Evolutionary conservation across 2,329 filamentous ascomycete genomes (phyloP).

Genomic region (Aspergillus sergii): DNA sequence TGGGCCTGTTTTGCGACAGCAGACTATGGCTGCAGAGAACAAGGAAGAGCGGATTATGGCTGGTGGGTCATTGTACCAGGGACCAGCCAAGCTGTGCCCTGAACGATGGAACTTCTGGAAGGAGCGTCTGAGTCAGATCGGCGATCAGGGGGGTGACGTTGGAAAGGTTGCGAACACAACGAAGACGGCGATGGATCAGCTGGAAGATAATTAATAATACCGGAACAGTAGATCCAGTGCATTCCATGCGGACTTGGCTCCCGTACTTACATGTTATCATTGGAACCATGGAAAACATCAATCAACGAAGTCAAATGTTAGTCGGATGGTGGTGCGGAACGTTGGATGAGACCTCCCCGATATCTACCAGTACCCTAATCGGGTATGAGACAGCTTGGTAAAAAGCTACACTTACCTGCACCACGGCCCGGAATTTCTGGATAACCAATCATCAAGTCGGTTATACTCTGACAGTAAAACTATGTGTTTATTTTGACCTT

Average conservation of each 20-base stretch:
- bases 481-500: neutral
- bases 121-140: constrained; percentile 6
- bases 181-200: constrained; percentile 5
- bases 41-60: constrained; percentile 5
- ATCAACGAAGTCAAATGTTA: neutral
- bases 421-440: neutral
- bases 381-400: neutral
- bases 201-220: neutral
- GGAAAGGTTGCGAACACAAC: neutral
- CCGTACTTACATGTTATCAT: neutral
- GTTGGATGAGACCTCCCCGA: neutral
- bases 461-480: neutral
- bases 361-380: neutral
- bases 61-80: constrained; percentile 11
- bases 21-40: neutral
- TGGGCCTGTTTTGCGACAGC: constrained; percentile 2
- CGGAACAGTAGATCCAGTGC: neutral
- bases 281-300: neutral
- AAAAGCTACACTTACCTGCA: neutral
- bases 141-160: neutral
- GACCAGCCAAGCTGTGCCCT: constrained; percentile 6
- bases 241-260: no score
- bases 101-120: constrained; percentile 20
- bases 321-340: neutral
- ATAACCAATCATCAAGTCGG: neutral